Evolutionary conservation across 2,329 filamentous ascomycete species (phyloP).

Genomic region (Clonostachys rosea): DNA sequence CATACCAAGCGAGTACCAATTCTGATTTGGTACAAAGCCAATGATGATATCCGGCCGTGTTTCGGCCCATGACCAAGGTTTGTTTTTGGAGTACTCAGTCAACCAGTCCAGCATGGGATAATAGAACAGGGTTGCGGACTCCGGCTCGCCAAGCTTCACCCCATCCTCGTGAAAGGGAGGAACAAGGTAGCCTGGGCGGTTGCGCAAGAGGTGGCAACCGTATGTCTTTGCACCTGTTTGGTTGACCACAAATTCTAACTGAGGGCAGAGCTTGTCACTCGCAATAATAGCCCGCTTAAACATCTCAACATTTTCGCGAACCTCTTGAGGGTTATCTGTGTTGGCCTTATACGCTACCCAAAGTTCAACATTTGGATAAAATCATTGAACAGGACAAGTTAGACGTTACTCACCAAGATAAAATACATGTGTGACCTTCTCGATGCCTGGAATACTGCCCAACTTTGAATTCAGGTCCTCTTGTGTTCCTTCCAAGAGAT

Average conservation of each 20-base stretch:
- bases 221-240: slow-evolving; percentile 28
- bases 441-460: slow-evolving; percentile 21
- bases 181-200: slow-evolving; percentile 27
- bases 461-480: slow-evolving; percentile 26
- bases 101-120: slow-evolving; percentile 26
- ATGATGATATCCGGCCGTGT: slow-evolving; percentile 32
- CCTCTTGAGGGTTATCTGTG: slow-evolving; percentile 19
- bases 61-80: slow-evolving; percentile 31
- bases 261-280: slow-evolving; percentile 21
- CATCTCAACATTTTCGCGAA: slow-evolving; percentile 31
- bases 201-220: slow-evolving; percentile 32
- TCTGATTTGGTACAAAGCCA: slow-evolving; percentile 31
- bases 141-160: background rate
- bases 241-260: slow-evolving; percentile 27
- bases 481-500: slow-evolving; percentile 29
- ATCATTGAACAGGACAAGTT: background rate
- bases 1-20: slow-evolving; percentile 28
- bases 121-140: slow-evolving; percentile 1
- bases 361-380: background rate
- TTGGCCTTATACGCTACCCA: slow-evolving; percentile 30
- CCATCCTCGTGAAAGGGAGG: slow-evolving; percentile 12
- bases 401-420: slow-evolving; percentile 21
- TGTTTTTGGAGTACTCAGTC: slow-evolving; percentile 23
- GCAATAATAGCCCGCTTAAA: slow-evolving; percentile 28
- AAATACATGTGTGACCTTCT: slow-evolving; percentile 34